phyloP scores from a whole-genome alignment of 1,139 yeast species.

The Hansenula lynferdii region DNA sequence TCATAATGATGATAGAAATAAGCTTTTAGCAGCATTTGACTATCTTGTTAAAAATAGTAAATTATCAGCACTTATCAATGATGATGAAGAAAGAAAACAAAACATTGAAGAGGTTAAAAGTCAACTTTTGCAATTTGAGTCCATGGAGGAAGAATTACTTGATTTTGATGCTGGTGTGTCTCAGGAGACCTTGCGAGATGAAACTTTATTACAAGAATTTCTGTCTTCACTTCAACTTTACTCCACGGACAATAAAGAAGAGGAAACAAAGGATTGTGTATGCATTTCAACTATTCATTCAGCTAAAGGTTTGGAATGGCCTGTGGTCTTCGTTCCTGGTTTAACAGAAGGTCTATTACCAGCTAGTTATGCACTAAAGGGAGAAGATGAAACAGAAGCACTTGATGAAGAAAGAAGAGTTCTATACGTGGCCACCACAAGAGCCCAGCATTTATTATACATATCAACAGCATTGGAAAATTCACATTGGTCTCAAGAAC shows the following conservation, averaged over 20 bases:
- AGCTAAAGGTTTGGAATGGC: constrained; percentile 95
- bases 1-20: constrained; percentile 11
- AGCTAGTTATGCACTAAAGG: constrained; percentile 34
- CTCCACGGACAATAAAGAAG: constrained; percentile 24
- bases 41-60: constrained; percentile 29
- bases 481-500: neutral
- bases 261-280: constrained; percentile 24
- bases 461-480: constrained; percentile 22
- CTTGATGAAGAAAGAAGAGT: constrained; percentile 76
- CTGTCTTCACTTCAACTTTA: constrained; percentile 60
- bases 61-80: constrained; percentile 30
- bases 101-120: constrained; percentile 42
- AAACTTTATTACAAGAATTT: constrained; percentile 40
- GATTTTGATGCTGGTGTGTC: constrained; percentile 2
- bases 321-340: constrained; percentile 78
- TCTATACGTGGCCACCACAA: constrained; percentile 81
- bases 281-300: constrained; percentile 79
- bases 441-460: constrained; percentile 58
- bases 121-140: constrained; percentile 36
- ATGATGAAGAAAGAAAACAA: constrained; percentile 20
- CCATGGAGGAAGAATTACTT: constrained; percentile 27
- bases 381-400: constrained; percentile 31
- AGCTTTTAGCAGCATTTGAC: constrained; percentile 13
- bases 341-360: constrained; percentile 60
- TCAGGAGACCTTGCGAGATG: neutral